These are phyloP conservation scores for Phalaenopsis equestris DNA, from an alignment of 106 monocot genomes.

Conservation along the genomic window DNA sequence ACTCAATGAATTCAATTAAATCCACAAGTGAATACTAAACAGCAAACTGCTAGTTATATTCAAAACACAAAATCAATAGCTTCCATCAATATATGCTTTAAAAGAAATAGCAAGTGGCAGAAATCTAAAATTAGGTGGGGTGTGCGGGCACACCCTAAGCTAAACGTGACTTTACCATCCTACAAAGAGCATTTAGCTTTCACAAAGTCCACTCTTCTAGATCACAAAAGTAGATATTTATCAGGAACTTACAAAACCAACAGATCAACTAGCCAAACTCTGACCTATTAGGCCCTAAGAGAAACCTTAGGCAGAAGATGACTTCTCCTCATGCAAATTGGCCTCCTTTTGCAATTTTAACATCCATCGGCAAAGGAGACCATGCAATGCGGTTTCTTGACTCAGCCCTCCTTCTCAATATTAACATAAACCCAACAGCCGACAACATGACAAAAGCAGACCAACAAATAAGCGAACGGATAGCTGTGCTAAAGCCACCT, in stretches of 20 bases:
- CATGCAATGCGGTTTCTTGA: slow-evolving; percentile 31
- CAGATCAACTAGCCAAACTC: background rate
- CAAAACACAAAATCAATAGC: background rate
- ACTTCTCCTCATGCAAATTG: background rate
- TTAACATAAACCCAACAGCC: slow-evolving; percentile 31
- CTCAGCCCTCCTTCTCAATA: slow-evolving; percentile 44
- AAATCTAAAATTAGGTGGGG: background rate
- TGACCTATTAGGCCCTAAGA: background rate
- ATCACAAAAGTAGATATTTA: background rate
- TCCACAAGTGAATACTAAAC: background rate
- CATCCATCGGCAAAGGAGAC: slow-evolving; percentile 44
- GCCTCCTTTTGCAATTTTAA: slow-evolving; percentile 15
- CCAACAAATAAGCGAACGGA: slow-evolving; percentile 45
- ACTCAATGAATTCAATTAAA: background rate
- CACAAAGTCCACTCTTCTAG: background rate
- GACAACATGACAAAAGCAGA: slow-evolving; percentile 36
- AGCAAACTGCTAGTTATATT: background rate
- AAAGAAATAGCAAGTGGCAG: background rate
- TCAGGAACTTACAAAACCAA: background rate
- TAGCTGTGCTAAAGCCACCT: slow-evolving; percentile 23
- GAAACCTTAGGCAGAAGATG: background rate
- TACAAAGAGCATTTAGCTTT: background rate
- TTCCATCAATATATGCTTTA: background rate
- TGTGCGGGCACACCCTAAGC: background rate
- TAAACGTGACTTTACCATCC: background rate